phyloP scores from a whole-genome alignment of 257 asterid genomes.

The Plantago elongata region DNA sequence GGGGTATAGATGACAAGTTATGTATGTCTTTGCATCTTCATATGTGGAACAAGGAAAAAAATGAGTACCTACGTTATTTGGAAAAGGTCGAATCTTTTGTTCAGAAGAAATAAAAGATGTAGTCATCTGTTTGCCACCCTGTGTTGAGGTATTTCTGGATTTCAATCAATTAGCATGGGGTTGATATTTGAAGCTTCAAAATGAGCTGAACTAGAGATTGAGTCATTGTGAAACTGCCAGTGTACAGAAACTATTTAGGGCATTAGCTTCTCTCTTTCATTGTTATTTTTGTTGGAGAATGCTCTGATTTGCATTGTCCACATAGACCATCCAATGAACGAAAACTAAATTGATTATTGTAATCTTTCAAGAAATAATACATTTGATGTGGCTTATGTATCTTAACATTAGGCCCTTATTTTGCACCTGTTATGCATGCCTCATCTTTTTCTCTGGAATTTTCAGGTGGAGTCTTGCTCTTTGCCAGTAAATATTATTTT shows the following conservation, averaged over 20 bases:
- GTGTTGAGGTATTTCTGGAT: constrained; percentile 1
- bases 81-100: constrained; percentile 45
- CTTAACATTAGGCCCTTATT: too few relatives aligned
- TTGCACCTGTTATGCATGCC: too few relatives aligned
- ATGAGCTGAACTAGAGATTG: not conserved
- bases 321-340: too few relatives aligned
- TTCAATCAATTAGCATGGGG: not conserved
- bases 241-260: constrained; percentile 11
- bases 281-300: not conserved
- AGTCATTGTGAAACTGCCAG: not conserved
- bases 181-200: not conserved
- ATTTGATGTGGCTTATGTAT: too few relatives aligned
- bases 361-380: not conserved
- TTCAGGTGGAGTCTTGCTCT: too few relatives aligned
- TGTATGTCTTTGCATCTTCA: constrained; percentile 62
- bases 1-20: constrained; percentile 72
- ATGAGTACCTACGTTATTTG: constrained; percentile 78
- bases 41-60: constrained; percentile 71
- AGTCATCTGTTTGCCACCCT: constrained; percentile 7
- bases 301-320: too few relatives aligned
- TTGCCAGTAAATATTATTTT: too few relatives aligned
- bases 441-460: too few relatives aligned
- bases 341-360: not conserved
- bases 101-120: constrained; percentile 39
- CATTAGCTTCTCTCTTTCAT: constrained; percentile 2